phyloP scores from a whole-genome alignment of 2,329 filamentous ascomycete species.

The Monosporascus sp. region DNA sequence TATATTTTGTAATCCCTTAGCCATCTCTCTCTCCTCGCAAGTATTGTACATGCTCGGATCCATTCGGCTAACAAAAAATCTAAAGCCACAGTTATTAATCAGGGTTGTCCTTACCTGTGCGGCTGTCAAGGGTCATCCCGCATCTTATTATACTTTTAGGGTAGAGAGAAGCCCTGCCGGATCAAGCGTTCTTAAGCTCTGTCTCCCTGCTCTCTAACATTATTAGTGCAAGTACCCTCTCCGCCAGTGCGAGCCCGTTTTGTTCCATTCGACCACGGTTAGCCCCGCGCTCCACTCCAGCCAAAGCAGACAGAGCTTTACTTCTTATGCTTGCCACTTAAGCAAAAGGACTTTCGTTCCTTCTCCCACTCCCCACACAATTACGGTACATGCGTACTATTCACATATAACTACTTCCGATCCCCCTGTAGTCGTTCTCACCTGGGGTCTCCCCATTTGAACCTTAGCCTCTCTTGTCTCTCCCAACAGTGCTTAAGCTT shows the following conservation, averaged over 20 bases:
- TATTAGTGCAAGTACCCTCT: neutral
- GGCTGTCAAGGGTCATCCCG: conserved; percentile 10
- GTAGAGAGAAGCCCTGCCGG: conserved; percentile 1
- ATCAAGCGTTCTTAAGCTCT: conserved; percentile 3
- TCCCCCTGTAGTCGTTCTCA: neutral
- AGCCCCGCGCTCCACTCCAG: conserved; percentile 7
- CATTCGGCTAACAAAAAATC: conserved; percentile 1
- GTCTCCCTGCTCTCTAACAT: neutral
- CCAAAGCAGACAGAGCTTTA: neutral
- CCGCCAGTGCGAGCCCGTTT: conserved; percentile 2
- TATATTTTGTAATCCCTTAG: neutral
- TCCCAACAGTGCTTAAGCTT: neutral
- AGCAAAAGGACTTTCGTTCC: neutral
- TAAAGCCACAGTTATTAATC: conserved; percentile 1
- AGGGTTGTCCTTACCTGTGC: conserved; percentile 4
- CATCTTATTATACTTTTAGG: conserved; percentile 6
- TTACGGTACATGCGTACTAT: neutral
- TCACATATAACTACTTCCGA: neutral
- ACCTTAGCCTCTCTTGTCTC: neutral
- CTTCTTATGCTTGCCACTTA: neutral
- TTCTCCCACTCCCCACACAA: neutral
- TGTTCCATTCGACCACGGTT: conserved; percentile 3
- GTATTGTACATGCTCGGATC: neutral
- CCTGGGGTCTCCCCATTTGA: neutral
- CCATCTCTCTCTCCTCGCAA: neutral